phyloP scores from a whole-genome alignment of 345 rosid species.

The Populus euphratica region DNA sequence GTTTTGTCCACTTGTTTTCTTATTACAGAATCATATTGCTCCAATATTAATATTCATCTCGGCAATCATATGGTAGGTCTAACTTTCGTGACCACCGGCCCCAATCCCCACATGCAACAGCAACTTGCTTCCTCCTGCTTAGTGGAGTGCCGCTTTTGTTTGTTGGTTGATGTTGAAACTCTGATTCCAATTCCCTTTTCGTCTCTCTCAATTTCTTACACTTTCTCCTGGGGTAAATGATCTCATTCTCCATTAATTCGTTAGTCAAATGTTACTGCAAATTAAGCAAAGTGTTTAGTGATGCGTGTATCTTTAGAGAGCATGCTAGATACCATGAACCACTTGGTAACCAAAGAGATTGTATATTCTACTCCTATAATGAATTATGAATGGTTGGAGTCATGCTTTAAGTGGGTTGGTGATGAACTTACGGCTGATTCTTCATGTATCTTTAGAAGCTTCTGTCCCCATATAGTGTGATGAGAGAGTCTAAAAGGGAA shows the following conservation, averaged over 20 bases:
- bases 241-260: neutral
- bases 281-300: neutral
- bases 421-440: neutral
- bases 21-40: neutral
- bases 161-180: conserved; percentile 1
- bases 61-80: conserved; percentile 15
- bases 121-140: conserved; percentile 12
- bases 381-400: neutral
- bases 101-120: conserved; percentile 28
- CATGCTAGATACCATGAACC: neutral
- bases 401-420: neutral
- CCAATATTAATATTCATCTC: neutral
- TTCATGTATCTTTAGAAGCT: too few species aligned
- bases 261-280: conserved; percentile 33
- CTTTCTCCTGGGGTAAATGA: neutral
- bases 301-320: conserved; percentile 6
- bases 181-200: neutral
- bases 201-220: neutral
- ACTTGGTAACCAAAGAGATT: neutral
- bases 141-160: neutral
- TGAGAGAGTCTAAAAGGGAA: too few species aligned
- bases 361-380: neutral
- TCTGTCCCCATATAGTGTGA: too few species aligned
- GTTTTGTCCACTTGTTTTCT: conserved; percentile 1
- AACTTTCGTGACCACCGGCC: conserved; percentile 18